Conservation (phyloP, 176 grass and related monocot species). For the Oryza nivara region DNA sequence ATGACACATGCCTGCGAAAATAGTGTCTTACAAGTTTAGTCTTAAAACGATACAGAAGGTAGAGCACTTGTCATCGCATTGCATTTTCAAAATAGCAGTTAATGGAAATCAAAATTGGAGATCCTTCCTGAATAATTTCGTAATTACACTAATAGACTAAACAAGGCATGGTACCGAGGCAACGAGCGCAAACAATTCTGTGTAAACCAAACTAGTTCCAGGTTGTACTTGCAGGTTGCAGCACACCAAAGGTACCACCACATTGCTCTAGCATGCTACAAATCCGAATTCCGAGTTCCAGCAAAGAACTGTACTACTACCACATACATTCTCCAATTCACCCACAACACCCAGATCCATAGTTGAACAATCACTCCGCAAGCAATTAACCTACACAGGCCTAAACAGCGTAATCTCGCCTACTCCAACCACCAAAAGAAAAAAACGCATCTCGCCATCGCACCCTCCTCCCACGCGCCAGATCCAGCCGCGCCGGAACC, state of each 20-base stretch:
- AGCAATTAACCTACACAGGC: not conserved
- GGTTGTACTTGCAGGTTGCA: not conserved
- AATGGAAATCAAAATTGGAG: not conserved
- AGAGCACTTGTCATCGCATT: not conserved
- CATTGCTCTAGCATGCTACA: conserved; percentile 3
- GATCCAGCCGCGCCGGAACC: conserved; percentile 20
- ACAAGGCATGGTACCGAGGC: not conserved
- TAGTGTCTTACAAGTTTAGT: not conserved
- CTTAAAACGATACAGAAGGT: not conserved
- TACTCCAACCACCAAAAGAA: conserved; percentile 21
- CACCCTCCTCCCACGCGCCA: not conserved
- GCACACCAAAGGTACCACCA: not conserved
- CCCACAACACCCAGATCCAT: conserved; percentile 30
- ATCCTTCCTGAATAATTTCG: not conserved
- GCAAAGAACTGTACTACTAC: not conserved
- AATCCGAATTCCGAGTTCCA: conserved; percentile 10
- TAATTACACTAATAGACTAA: not conserved
- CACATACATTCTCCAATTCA: not conserved
- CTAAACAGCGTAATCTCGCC: not conserved
- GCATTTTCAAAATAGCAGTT: not conserved
- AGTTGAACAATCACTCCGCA: not conserved
- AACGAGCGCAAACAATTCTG: not conserved
- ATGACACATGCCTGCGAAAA: not conserved
- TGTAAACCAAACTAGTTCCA: not conserved
- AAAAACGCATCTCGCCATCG: conserved; percentile 24